Conservation (phyloP, 2,329 filamentous ascomycete genomes). For the Fusarium pseudonygamai region DNA sequence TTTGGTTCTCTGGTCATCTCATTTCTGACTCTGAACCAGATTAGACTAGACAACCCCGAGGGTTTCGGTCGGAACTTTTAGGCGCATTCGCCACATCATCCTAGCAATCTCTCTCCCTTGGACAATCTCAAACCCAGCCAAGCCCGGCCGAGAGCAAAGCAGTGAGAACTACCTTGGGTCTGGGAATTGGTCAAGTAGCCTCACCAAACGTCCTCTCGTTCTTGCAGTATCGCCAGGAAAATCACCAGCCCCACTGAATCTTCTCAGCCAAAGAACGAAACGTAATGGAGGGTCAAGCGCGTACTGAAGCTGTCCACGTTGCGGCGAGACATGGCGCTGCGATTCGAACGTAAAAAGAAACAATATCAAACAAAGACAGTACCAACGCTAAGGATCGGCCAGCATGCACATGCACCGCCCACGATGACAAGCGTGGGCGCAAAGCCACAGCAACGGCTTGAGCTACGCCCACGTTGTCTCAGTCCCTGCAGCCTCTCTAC, state of each 20-base stretch:
- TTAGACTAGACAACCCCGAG: constrained; percentile 25
- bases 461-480: constrained; percentile 33
- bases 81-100: constrained; percentile 29
- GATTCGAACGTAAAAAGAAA: constrained; percentile 30
- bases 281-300: constrained; percentile 29
- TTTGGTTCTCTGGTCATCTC: constrained; percentile 15
- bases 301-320: constrained; percentile 35
- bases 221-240: constrained; percentile 19
- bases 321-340: constrained; percentile 38
- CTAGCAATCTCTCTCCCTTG: constrained; percentile 31
- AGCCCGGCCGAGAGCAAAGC: constrained; percentile 16
- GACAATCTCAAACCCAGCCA: constrained; percentile 31
- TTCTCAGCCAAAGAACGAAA: constrained; percentile 26
- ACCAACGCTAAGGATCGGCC: constrained; percentile 23
- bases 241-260: constrained; percentile 21
- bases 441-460: constrained; percentile 35
- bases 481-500: constrained; percentile 36
- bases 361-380: constrained; percentile 34
- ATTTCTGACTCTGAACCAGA: constrained; percentile 17
- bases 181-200: constrained; percentile 14
- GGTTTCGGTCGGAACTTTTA: constrained; percentile 38
- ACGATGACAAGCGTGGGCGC: constrained; percentile 17
- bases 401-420: constrained; percentile 23
- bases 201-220: constrained; percentile 17
- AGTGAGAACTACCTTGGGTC: constrained; percentile 7